A percentile compares a stretch with the other conserved stretches of the same genome.
Evolutionary conservation across 2,329 filamentous ascomycete genomes (phyloP).

Genomic region (Leptoxyphium fumago): DNA sequence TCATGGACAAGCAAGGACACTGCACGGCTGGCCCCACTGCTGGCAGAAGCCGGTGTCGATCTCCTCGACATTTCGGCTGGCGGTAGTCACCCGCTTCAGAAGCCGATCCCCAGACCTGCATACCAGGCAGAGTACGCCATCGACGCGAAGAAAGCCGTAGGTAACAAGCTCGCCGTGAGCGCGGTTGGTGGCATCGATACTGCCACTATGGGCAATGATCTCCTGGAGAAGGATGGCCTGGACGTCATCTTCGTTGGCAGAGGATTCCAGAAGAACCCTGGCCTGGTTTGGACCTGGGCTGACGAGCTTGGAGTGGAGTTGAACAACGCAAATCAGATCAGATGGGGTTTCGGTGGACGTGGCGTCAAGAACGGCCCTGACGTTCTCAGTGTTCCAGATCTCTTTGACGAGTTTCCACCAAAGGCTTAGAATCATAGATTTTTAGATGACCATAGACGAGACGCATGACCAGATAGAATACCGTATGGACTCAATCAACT

Average conservation of each 20-base stretch:
- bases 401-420: neutral
- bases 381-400: conserved; percentile 7
- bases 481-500: too few species aligned
- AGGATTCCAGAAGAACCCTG: conserved; percentile 70
- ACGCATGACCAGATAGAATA: too few species aligned
- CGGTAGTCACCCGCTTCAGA: conserved; percentile 47
- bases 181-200: conserved; percentile 61
- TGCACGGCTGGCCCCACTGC: conserved; percentile 45
- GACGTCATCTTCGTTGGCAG: conserved; percentile 63
- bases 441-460: too few species aligned
- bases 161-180: conserved; percentile 54
- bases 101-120: conserved; percentile 45
- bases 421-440: neutral
- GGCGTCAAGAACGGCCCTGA: conserved; percentile 20
- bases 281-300: conserved; percentile 46
- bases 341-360: conserved; percentile 42
- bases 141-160: conserved; percentile 57
- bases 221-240: conserved; percentile 34
- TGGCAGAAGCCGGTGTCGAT: conserved; percentile 64
- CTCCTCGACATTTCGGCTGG: conserved; percentile 69
- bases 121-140: conserved; percentile 66
- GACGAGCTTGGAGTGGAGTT: conserved; percentile 57
- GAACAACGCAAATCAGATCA: conserved; percentile 56
- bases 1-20: conserved; percentile 56
- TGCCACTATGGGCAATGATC: conserved; percentile 51